Percentiles rank a stretch among this genome's conserved stretches.
Evolutionary conservation across 2,329 filamentous ascomycete genomes (phyloP).

Genomic region (Cytospora paraplurivora): DNA sequence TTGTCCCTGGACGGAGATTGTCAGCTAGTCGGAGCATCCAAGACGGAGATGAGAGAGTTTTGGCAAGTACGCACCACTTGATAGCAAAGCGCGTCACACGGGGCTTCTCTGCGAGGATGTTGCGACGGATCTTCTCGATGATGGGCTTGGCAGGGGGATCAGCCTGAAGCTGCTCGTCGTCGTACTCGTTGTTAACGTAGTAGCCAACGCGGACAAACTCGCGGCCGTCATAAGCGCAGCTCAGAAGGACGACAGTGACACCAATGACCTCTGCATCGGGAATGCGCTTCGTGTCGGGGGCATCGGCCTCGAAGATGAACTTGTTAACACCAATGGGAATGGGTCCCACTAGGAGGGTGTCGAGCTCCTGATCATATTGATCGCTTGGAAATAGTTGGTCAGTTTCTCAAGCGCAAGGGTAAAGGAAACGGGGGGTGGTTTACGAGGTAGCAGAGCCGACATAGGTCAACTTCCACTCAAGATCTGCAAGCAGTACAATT

Average conservation of each 20-base stretch:
- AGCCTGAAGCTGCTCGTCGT: conserved; percentile 82
- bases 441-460: conserved; percentile 97
- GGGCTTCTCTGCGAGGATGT: conserved; percentile 94
- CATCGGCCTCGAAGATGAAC: conserved; percentile 94
- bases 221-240: conserved; percentile 92
- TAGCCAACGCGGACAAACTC: conserved; percentile 98
- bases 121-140: conserved; percentile 88
- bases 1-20: conserved; percentile 72
- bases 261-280: conserved; percentile 94
- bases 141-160: conserved; percentile 91
- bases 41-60: not conserved
- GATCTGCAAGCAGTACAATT: conserved; percentile 62
- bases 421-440: conserved; percentile 43
- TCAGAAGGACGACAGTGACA: conserved; percentile 94
- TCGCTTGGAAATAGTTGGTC: conserved; percentile 56
- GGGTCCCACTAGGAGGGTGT: conserved; percentile 94
- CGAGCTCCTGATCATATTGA: conserved; percentile 97
- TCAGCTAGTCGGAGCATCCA: conserved; percentile 2
- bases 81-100: conserved; percentile 97
- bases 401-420: conserved; percentile 5
- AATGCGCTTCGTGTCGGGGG: conserved; percentile 87
- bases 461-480: conserved; percentile 99
- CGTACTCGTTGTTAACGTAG: conserved; percentile 99
- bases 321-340: conserved; percentile 98
- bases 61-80: conserved; percentile 75